phyloP scores from a whole-genome alignment of 1,139 yeast genomes.

The Candida sp. region DNA sequence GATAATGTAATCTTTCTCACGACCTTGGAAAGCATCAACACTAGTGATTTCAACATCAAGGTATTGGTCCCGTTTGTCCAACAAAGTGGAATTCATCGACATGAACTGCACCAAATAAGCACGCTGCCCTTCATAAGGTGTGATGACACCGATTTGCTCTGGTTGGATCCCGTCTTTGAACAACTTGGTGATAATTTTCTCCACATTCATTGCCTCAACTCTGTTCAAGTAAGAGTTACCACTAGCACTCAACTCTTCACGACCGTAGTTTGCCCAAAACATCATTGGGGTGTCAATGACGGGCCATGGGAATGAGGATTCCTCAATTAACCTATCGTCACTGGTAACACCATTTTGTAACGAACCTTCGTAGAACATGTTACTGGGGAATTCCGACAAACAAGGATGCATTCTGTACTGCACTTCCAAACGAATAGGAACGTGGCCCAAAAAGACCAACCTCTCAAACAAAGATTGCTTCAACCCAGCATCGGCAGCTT shows the following conservation, averaged over 20 bases:
- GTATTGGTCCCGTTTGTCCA: constrained; percentile 63
- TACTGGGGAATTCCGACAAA: constrained; percentile 85
- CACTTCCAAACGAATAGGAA: constrained; percentile 85
- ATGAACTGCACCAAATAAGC: constrained; percentile 82
- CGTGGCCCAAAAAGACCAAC: constrained; percentile 80
- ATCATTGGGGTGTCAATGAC: constrained; percentile 83
- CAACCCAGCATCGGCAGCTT: constrained; percentile 87
- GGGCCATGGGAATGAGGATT: constrained; percentile 88
- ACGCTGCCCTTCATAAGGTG: constrained; percentile 96
- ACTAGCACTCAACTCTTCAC: constrained; percentile 83
- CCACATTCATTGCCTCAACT: constrained; percentile 92
- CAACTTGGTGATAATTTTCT: constrained; percentile 73
- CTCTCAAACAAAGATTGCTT: constrained; percentile 88
- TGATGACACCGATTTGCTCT: constrained; percentile 86
- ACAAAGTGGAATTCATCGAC: constrained; percentile 71
- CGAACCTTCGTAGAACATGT: constrained; percentile 92
- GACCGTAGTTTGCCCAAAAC: constrained; percentile 93
- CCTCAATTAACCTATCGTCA: constrained; percentile 63
- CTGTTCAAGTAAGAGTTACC: constrained; percentile 92
- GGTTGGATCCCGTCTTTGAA: constrained; percentile 84
- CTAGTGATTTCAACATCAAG: constrained; percentile 85
- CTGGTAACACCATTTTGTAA: constrained; percentile 90
- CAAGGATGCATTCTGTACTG: constrained; percentile 97
- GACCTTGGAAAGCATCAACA: constrained; percentile 96
- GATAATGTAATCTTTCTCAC: constrained; percentile 91